Base-by-base conservation (phyloP, 345 rosid species). In the Rhodamnia argentea region DNA sequence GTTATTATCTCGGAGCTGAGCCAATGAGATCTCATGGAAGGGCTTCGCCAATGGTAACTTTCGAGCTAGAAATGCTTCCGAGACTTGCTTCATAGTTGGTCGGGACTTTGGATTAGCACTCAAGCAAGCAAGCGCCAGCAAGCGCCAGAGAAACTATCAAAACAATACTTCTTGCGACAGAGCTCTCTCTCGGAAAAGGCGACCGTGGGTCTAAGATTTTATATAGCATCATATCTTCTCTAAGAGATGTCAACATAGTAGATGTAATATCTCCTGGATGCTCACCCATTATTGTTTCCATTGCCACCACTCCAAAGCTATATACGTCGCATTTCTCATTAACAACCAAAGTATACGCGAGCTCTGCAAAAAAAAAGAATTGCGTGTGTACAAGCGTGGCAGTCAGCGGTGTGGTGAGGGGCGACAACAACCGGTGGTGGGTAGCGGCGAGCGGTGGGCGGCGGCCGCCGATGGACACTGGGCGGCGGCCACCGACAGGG, bases 71-170 rank as follows among this genome's bases (percentile, higher is more conserved):
- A 89, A 75, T 9, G 84, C 84, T 52, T 55, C 82, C 11, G 87
- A 87, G 27, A 88, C 82, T 2, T 12, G 16, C 40, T 85, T 64
- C 88, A 87, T 88, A 1, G 88, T 83, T 7, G 89, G 91, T 5
- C 86, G 83, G 16, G 40, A 82, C 18, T 44, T 84, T 0, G 88
- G 87, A 24, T 82, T 54, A 0, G 70, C 24, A 2, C 44, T 74
- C 70, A 90, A 83, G 82, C 91, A 87, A 10, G 90, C n/a, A n/a
- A n/a, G n/a, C n/a, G n/a, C n/a, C n/a, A n/a, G n/a, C 87, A 18
- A 89, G 54, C 5, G 87, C 88, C 0, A 88, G 7, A 10, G 10
- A 7, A 29, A 83, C 55, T 9, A 50, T 85, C n/a, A 52, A 24
- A 52, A 51, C 75, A 9, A 87, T 54, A 20, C 26, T 81, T 6